Percentiles rank a stretch among this genome's conserved stretches.
Evolutionary conservation across 257 asterid species (phyloP).

Genomic region (Eucommia ulmoides): DNA sequence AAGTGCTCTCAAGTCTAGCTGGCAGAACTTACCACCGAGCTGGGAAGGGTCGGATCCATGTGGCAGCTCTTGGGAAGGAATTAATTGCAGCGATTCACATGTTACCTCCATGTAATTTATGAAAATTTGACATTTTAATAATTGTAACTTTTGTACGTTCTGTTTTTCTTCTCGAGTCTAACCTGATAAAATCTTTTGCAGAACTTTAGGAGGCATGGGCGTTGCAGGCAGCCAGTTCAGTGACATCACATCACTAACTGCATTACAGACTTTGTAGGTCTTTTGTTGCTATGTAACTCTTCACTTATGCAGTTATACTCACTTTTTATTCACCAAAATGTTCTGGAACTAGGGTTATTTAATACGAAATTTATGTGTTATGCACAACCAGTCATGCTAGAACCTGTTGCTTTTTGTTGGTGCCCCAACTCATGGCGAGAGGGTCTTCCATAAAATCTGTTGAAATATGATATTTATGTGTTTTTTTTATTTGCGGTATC

Average conservation of each 20-base stretch:
- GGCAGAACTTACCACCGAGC: conserved; percentile 80
- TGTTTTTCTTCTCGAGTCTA: not conserved
- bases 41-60: conserved; percentile 87
- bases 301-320: too few species aligned
- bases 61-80: conserved; percentile 66
- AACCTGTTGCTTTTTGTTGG: too few species aligned
- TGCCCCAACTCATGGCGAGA: too few species aligned
- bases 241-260: conserved; percentile 7
- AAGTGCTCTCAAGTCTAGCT: conserved; percentile 48
- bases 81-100: conserved; percentile 42
- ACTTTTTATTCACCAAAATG: too few species aligned
- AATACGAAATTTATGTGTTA: too few species aligned
- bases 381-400: too few species aligned
- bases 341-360: too few species aligned
- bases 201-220: conserved; percentile 48
- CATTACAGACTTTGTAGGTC: conserved; percentile 6
- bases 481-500: too few species aligned
- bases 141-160: not conserved
- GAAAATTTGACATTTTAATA: conserved; percentile 1
- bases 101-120: conserved; percentile 56
- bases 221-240: conserved; percentile 7
- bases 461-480: too few species aligned
- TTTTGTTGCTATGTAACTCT: too few species aligned
- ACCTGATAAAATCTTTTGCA: conserved; percentile 15
- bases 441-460: too few species aligned